Evolutionary conservation across 345 rosid genomes (phyloP).

Genomic region (Aquilaria sinensis): DNA sequence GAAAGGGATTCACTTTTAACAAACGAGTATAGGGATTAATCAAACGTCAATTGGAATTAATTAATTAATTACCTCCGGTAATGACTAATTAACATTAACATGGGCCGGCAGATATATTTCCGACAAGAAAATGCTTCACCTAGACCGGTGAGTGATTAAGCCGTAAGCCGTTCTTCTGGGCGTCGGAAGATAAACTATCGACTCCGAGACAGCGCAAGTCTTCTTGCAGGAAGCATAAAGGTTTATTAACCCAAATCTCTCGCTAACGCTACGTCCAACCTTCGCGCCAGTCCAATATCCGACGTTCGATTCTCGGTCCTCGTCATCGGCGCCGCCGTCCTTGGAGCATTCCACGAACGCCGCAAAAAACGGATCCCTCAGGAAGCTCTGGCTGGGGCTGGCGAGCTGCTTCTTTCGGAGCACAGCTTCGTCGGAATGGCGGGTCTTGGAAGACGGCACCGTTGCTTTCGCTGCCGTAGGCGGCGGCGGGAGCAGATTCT

Average conservation of each 20-base stretch:
- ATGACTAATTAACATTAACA: too few species aligned
- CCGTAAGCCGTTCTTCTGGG: constrained; percentile 30
- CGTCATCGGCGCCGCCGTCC: constrained; percentile 20
- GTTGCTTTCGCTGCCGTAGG: constrained; percentile 30
- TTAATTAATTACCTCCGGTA: too few species aligned
- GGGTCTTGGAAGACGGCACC: constrained; percentile 18
- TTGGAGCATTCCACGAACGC: constrained; percentile 79
- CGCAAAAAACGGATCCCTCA: constrained; percentile 62
- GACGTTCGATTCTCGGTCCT: not conserved
- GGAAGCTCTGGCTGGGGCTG: constrained; percentile 7
- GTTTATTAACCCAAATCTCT: constrained; percentile 57
- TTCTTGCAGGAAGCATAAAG: constrained; percentile 65
- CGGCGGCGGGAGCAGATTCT: constrained; percentile 52
- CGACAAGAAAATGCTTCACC: constrained; percentile 5
- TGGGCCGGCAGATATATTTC: too few species aligned
- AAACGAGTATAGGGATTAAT: too few species aligned
- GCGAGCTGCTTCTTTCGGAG: constrained; percentile 21
- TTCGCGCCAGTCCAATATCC: constrained; percentile 21
- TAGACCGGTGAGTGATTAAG: constrained; percentile 26
- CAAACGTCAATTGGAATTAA: not conserved
- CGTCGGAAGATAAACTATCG: constrained; percentile 58
- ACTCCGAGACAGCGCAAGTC: constrained; percentile 61
- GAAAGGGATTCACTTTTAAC: too few species aligned
- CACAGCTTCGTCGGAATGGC: constrained; percentile 1
- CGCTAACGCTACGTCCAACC: constrained; percentile 30